Evolutionary conservation across 371 early-diverging fungal species (phyloP).

Genomic region (Syncephalastrum contaminatum): DNA sequence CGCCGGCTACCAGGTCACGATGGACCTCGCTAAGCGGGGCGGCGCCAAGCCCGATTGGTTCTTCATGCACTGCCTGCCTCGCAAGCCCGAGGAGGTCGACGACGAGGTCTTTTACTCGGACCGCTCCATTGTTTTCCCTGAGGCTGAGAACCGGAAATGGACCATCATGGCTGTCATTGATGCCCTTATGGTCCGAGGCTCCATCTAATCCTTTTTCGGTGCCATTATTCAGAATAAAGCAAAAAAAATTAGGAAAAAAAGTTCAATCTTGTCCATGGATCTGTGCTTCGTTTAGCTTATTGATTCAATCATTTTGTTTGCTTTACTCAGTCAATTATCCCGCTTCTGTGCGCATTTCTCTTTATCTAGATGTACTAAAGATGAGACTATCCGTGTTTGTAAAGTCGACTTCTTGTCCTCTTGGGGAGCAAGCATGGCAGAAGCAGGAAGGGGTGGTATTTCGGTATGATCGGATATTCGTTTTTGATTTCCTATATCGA

Average conservation of each 20-base stretch:
- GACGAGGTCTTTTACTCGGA: slow-evolving; percentile 94
- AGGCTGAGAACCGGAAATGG: slow-evolving; percentile 98
- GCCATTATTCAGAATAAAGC: neutral
- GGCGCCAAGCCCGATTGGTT: slow-evolving; percentile 85
- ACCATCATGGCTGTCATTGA: slow-evolving; percentile 89
- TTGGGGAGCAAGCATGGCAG: no score
- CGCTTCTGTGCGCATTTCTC: no score
- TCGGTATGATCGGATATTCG: no score
- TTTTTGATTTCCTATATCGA: no score
- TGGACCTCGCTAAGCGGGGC: slow-evolving; percentile 70
- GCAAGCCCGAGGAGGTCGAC: slow-evolving; percentile 94
- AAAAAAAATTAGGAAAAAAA: slow-evolving; percentile 3
- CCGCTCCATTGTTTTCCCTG: slow-evolving; percentile 91
- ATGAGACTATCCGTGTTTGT: no score
- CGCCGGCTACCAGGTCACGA: slow-evolving; percentile 86
- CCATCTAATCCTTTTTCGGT: slow-evolving; percentile 21
- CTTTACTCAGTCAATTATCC: no score
- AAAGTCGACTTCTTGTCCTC: no score
- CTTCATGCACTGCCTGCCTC: slow-evolving; percentile 97
- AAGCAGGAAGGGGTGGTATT: no score
- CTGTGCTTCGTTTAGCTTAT: no score
- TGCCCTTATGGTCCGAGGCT: slow-evolving; percentile 61
- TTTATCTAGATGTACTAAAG: no score
- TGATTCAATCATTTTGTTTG: no score
- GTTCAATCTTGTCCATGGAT: no score